Evolutionary conservation across 108 stramenopile genomes (phyloP).

Genomic region (Cyclotella sp.): DNA sequence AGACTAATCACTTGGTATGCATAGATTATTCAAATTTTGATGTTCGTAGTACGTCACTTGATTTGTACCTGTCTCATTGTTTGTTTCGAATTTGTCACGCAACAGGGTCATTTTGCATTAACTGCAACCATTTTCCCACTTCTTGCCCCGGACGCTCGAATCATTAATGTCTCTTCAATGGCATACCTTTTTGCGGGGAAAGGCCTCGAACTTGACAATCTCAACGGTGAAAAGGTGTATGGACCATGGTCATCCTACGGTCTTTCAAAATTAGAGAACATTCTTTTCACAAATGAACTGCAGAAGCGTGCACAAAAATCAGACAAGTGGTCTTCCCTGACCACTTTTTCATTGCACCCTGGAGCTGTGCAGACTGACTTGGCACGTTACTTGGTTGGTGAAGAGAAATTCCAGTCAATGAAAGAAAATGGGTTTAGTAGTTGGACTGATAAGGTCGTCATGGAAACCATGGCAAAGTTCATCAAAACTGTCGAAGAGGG

Average conservation of each 20-base stretch:
- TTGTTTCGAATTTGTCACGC: background rate
- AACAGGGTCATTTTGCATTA: conserved; percentile 71
- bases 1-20: conserved; percentile 66
- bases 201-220: conserved; percentile 54
- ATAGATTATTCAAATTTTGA: background rate
- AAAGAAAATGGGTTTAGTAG: conserved; percentile 45
- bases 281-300: conserved; percentile 72
- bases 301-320: conserved; percentile 45
- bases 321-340: conserved; percentile 28
- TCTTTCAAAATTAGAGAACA: conserved; percentile 69
- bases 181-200: conserved; percentile 50
- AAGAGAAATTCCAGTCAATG: conserved; percentile 50
- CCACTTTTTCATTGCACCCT: conserved; percentile 56
- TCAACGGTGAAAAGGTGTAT: conserved; percentile 61
- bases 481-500: conserved; percentile 61
- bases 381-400: conserved; percentile 51
- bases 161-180: conserved; percentile 70
- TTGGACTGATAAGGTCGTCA: conserved; percentile 37
- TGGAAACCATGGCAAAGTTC: conserved; percentile 44
- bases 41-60: background rate
- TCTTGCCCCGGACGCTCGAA: conserved; percentile 42
- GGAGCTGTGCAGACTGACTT: conserved; percentile 70
- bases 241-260: conserved; percentile 61
- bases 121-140: conserved; percentile 56
- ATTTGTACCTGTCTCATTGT: background rate